Base-by-base conservation (phyloP, 2,329 filamentous ascomycete species). In the Stagonosporopsis vannaccii region DNA sequence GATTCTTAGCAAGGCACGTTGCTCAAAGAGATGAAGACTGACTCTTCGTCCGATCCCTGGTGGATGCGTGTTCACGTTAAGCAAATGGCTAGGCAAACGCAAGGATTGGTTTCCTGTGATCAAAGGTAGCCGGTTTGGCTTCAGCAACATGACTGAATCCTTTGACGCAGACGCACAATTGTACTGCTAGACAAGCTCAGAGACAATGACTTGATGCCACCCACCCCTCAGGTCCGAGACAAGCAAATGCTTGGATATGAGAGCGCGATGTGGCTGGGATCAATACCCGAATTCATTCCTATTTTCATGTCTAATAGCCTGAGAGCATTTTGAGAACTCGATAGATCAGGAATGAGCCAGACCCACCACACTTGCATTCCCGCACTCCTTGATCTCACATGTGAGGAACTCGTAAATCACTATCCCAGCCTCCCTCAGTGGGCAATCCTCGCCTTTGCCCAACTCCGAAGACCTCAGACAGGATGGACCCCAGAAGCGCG, bases 361-460 rank as follows among this genome's bases (percentile, higher is more conserved):
- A 4, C 20, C 26, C 5, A 5, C 3, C 1, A n/a, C 17, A n/a
- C 36, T 42, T 12, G 9, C 9, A 13, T 4, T 6, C 6, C 15
- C 1, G 17, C 30, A 1, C 35, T 56, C 15, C 53, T 51, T 6
- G 36, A 39, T 2, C 37, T 30, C 9, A 35, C 28, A 6, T 2
- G 19, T 3, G 2, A 23, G 8, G 46, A 51, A 12, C 46, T 56
- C 19, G 4, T n/a, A 1, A 8, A 30, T 6, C 41, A 15, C 11
- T 56, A 56, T 19, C 46, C 46, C 3, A 19, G 42, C 12, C 35
- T 56, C 2, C 46, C 53, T 6, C 9, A 6, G 6, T 56, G 53
- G 53, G 53, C 41, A 4, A 13, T 46, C 1, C 11, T 5, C 13
- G 46, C 46, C 19, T 56, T 56, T n/a, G 22, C 32, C 3, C 19